phyloP scores from a whole-genome alignment of 192 early-diverging fungal genomes.

The Mycoemilia scoparia region DNA sequence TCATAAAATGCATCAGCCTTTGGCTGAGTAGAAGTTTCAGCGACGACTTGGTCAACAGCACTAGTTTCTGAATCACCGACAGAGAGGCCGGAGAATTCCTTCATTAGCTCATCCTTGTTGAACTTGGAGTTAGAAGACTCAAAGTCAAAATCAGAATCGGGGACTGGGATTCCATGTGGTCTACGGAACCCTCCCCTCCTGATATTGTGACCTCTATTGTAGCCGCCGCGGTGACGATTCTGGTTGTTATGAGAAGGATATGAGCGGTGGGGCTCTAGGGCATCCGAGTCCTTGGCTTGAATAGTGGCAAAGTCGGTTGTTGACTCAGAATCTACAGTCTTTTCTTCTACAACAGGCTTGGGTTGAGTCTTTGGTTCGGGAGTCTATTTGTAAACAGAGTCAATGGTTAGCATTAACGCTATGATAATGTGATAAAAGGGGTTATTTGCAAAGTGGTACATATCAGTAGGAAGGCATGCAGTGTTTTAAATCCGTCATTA shows the following conservation, averaged over 20 bases:
- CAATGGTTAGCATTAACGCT: too few species aligned
- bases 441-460: too few species aligned
- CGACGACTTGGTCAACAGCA: not conserved
- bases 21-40: slow-evolving; percentile 4
- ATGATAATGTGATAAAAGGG: too few species aligned
- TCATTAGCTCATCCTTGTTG: slow-evolving; percentile 64
- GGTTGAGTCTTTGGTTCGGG: too few species aligned
- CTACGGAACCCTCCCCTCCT: slow-evolving; percentile 19
- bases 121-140: slow-evolving; percentile 91
- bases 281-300: too few species aligned
- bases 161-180: slow-evolving; percentile 38
- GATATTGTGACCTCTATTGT: slow-evolving; percentile 5
- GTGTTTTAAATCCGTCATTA: too few species aligned
- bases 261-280: too few species aligned
- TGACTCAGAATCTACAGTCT: too few species aligned
- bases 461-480: too few species aligned
- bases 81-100: slow-evolving; percentile 43
- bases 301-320: too few species aligned
- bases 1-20: slow-evolving; percentile 47
- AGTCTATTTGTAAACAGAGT: too few species aligned
- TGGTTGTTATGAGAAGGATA: slow-evolving; percentile 3
- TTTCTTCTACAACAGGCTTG: too few species aligned
- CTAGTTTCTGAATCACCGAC: slow-evolving; percentile 3
- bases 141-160: slow-evolving; percentile 87
- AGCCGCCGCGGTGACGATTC: slow-evolving; percentile 9